A percentile compares a stretch with the other conserved stretches of the same genome.
Evolutionary conservation across 1,284 basidiomycete genomes (phyloP).

Genomic region (Leucoagaricus sp.): DNA sequence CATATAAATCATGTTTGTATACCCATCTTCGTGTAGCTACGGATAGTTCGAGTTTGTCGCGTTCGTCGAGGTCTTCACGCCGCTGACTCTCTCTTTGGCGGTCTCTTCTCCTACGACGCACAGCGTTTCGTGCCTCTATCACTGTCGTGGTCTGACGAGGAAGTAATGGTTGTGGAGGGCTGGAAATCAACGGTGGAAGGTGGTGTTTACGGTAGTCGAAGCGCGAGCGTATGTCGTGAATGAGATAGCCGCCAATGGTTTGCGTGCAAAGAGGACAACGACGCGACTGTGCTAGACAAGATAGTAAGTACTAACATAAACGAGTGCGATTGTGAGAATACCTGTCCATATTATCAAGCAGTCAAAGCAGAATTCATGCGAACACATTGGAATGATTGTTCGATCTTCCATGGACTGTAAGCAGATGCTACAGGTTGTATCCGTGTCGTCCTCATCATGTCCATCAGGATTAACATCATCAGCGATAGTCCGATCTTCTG

Average conservation of each 20-base stretch:
- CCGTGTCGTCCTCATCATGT: conserved; percentile 33
- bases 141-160: conserved; percentile 28
- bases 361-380: conserved; percentile 89
- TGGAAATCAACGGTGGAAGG: conserved; percentile 65
- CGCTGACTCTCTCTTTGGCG: conserved; percentile 58
- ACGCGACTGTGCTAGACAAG: conserved; percentile 61
- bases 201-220: conserved; percentile 83
- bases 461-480: conserved; percentile 5
- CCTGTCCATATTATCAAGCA: conserved; percentile 85
- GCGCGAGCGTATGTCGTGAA: conserved; percentile 77
- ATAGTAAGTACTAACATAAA: neutral
- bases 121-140: conserved; percentile 25
- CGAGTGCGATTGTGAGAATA: conserved; percentile 32
- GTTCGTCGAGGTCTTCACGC: conserved; percentile 52
- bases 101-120: conserved; percentile 41
- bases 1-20: conserved; percentile 76
- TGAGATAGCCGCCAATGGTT: conserved; percentile 72
- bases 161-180: conserved; percentile 40
- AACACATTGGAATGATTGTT: conserved; percentile 78
- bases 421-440: conserved; percentile 64
- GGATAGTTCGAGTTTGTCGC: conserved; percentile 65
- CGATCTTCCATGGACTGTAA: conserved; percentile 75
- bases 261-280: conserved; percentile 84
- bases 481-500: neutral
- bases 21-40: conserved; percentile 57